phyloP scores from a whole-genome alignment of 257 asterid genomes.

The Solanum corneliomulleri region DNA sequence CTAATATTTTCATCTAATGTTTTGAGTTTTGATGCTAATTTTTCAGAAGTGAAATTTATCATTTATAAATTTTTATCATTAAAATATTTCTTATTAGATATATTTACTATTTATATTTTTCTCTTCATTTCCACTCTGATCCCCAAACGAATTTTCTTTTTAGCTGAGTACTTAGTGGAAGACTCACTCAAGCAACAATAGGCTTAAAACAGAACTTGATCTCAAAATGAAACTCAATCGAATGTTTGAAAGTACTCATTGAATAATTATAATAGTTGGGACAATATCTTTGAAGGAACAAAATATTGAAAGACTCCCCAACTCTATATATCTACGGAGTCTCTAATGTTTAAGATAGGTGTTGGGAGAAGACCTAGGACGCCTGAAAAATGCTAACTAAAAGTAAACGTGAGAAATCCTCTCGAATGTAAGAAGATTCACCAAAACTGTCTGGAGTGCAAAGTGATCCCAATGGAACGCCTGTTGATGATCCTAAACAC shows the following conservation, averaged over 20 bases:
- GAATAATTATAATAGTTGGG: background rate
- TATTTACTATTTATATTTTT: background rate
- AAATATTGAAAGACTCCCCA: background rate
- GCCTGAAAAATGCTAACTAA: background rate
- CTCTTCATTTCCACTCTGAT: background rate
- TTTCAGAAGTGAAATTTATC: background rate
- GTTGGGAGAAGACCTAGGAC: background rate
- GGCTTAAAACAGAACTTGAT: no score
- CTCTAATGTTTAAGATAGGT: background rate
- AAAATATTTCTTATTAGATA: background rate
- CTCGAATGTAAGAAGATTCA: no score
- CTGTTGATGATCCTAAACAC: background rate
- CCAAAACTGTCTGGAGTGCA: background rate
- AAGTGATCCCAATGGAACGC: background rate
- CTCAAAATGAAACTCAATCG: background rate
- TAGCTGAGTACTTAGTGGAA: background rate
- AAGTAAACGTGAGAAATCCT: background rate
- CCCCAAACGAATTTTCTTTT: background rate
- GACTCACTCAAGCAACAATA: background rate
- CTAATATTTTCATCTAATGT: background rate
- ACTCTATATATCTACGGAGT: background rate
- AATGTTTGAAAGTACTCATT: background rate
- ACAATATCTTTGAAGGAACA: background rate
- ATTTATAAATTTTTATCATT: no score
- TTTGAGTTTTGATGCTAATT: background rate